A percentile compares a stretch with the other conserved stretches of the same genome.
phyloP scores from a whole-genome alignment of 768 basidiomycete species.

The Panellus pusillus region DNA sequence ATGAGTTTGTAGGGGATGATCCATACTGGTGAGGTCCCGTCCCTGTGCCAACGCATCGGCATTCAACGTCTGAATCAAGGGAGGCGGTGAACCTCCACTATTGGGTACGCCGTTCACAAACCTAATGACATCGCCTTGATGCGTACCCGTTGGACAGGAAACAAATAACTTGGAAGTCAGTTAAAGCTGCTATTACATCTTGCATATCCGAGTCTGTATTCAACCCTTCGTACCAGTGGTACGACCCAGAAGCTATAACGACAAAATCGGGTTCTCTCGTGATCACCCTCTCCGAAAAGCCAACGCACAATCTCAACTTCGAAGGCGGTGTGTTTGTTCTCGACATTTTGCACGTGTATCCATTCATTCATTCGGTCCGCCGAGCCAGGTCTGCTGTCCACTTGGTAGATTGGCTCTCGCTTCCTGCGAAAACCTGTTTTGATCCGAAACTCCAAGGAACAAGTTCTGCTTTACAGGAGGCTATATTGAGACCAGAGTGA shows the following conservation, averaged over 20 bases:
- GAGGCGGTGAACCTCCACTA: slow-evolving; percentile 12
- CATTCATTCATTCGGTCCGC: not conserved
- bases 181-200: not conserved
- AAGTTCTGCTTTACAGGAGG: slow-evolving; percentile 90
- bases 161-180: slow-evolving; percentile 17
- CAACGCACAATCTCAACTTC: slow-evolving; percentile 47
- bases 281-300: slow-evolving; percentile 49
- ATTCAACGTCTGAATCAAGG: no score
- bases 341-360: not conserved
- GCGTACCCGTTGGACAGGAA: not conserved
- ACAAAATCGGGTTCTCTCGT: slow-evolving; percentile 52
- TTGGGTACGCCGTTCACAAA: slow-evolving; percentile 1
- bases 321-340: slow-evolving; percentile 31
- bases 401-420: not conserved
- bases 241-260: slow-evolving; percentile 37
- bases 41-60: no score
- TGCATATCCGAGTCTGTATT: not conserved
- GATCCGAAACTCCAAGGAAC: slow-evolving; percentile 49
- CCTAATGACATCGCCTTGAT: not conserved
- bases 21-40: not conserved
- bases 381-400: slow-evolving; percentile 10
- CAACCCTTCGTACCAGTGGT: slow-evolving; percentile 1
- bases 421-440: not conserved
- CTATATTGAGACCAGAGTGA: slow-evolving; percentile 63
- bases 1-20: slow-evolving; percentile 6